phyloP scores from a whole-genome alignment of 768 basidiomycete genomes.

The Agrocybe praecox region DNA sequence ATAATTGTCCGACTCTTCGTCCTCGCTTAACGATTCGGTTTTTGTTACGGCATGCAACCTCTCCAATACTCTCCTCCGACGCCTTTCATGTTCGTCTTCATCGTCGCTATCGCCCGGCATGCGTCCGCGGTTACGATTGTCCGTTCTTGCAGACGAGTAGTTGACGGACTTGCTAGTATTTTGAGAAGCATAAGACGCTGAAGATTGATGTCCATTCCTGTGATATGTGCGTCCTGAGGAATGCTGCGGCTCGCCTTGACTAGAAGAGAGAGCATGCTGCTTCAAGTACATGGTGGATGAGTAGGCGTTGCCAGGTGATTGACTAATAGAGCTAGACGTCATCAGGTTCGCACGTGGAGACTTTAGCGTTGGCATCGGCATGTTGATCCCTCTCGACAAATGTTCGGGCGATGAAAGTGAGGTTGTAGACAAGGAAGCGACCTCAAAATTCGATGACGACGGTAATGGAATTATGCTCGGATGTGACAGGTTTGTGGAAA shows the following conservation, averaged over 20 bases:
- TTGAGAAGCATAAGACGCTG: neutral
- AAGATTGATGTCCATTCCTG: neutral
- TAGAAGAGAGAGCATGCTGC: neutral
- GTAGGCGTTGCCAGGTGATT: neutral
- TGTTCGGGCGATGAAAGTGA: neutral
- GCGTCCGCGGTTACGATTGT: conserved; percentile 16
- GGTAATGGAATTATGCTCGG: neutral
- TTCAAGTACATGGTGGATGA: neutral
- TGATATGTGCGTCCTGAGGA: neutral
- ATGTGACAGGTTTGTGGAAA: neutral
- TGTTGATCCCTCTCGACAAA: neutral
- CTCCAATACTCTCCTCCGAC: conserved; percentile 11
- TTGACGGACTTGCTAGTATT: conserved; percentile 1
- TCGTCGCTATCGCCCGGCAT: conserved; percentile 31
- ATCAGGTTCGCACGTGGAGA: neutral
- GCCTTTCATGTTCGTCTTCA: conserved; percentile 31
- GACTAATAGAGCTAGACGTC: neutral
- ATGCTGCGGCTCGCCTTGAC: neutral
- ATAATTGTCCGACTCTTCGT: conserved; percentile 22
- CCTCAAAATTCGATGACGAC: neutral
- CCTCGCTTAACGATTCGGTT: conserved; percentile 12
- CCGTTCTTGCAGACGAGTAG: conserved; percentile 19
- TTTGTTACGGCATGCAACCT: conserved; percentile 8
- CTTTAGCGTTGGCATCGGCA: neutral
- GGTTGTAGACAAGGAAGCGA: neutral